Evolutionary conservation across 192 early-diverging fungal species (phyloP), one percentile per base, ranked within the genome.

Genomic region (Coemansia aciculifera): DNA sequence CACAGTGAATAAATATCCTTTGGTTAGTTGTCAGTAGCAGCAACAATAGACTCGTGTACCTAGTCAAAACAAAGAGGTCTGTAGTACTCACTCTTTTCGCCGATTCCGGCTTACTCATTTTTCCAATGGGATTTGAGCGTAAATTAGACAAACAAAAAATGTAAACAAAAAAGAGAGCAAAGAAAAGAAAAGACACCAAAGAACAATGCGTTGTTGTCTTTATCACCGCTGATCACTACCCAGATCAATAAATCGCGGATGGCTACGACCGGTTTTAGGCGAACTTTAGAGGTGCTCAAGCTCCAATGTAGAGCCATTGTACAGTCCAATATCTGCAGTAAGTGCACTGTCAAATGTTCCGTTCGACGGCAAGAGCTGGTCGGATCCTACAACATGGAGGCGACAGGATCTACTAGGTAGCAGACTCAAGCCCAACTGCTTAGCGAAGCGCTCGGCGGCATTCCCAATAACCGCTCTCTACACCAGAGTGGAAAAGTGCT

Each of bases 221-320:
- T 15, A 42, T 3, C 13, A 12, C 40, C 40, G 3, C 40, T 42
- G 37, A 38, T 38, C 37, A 38, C 37, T 11, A 38, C 37, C 37
- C 15, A 42, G 40, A 42, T 42, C 12, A 42, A 15, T 4, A 15
- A 15, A 42, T 15, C 40, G 11, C 15, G 15, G 34, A 7, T 36
- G 34, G 34, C 6, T 36, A 36, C 7, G 34, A 36, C 34, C 34
- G 5, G 34, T 8, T 36, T 36, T 6, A 2, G 27, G 27, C 27
- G 27, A 36, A 36, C 34, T 36, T 36, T 13, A 43, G 5, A 12
- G 23, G 24, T 52, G 10, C 2, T 40, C 40, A 15, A 79, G 59
- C 46, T 75, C 79, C 2, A 81, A 42, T 4, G 59, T 68, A 65
- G 74, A 81, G 5, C 79, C 79, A 17, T 81, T 81, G 39, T 59